Evolutionary conservation across 2,329 filamentous ascomycete genomes (phyloP), one percentile per base, ranked within the genome.

Genomic region (Colletotrichum costaricense): DNA sequence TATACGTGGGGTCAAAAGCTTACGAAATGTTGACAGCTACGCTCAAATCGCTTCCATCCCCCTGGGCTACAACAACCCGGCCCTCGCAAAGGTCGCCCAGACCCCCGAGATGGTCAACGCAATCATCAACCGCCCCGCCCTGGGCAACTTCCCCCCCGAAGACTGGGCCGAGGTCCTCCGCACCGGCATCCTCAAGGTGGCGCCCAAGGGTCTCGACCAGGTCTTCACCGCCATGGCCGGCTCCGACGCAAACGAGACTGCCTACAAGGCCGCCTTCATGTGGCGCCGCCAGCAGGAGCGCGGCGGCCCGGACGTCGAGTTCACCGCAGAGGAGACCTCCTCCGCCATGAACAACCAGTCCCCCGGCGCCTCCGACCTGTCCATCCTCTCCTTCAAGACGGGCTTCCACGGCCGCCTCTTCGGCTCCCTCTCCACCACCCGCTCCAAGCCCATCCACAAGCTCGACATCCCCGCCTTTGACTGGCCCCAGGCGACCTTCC

Each of bases 231-330:
- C 93, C 76, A 93, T 95, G 87, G 91, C 95, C 67, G 95, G 95
- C 74, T 97, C 94, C 24, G 95, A 98, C 80, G 95, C 95, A 84
- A 98, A 98, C 85, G 95, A 98, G 86, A 93, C 94, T 42, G 95
- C 95, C 56, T 98, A 95, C 90, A 98, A 98, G 86, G 95, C 95
- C 9, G 95, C 95, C 63, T 98, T 98, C 86, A 98, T 98, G 92
- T 97, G 93, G 89, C 92, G 93, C 80, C 92, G 94, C 62, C 93
- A 95, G 83, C 88, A 91, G 75, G 91, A 97, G 84, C 94, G 95
- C 74, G 95, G 95, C 76, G 94, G 94, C 8, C 86, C 90, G 58
- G 83, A 92, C 49, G 93, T 92, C 68, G 94, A 96, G 71, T 97
- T 97, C 86, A 94, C 93, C 42, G 84, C 91, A 65, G 91, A 94